Conservation (phyloP, 371 early-diverging fungal species). For the Batkoa obscura region DNA sequence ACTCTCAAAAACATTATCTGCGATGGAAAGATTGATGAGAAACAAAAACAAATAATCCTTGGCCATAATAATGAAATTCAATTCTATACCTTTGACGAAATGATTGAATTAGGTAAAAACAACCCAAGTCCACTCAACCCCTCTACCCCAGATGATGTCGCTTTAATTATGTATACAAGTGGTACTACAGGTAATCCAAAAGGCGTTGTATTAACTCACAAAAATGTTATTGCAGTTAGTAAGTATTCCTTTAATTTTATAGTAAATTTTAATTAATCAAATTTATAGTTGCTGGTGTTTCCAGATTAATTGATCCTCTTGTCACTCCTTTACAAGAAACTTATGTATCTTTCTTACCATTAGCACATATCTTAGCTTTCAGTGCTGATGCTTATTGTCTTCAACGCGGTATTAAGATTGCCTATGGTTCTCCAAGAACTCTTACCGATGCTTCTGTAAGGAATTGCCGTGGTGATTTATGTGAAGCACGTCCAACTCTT, state of each 20-base stretch:
- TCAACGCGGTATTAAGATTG: conserved; percentile 56
- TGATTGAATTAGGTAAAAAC: conserved; percentile 35
- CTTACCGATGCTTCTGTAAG: conserved; percentile 78
- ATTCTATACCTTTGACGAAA: conserved; percentile 29
- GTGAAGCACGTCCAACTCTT: conserved; percentile 76
- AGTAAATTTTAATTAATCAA: background rate
- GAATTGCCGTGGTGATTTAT: conserved; percentile 84
- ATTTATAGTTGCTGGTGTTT: background rate
- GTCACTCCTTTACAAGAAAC: conserved; percentile 29
- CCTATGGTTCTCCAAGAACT: conserved; percentile 72
- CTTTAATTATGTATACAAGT: conserved; percentile 92
- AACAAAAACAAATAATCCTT: background rate
- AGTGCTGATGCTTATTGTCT: conserved; percentile 54
- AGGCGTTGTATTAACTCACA: conserved; percentile 70
- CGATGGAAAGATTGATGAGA: conserved; percentile 19
- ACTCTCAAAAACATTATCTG: conserved; percentile 54
- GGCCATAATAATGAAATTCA: conserved; percentile 16
- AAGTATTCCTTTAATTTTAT: conserved; percentile 10
- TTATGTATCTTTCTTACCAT: conserved; percentile 67
- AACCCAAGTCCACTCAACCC: conserved; percentile 31
- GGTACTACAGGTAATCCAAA: conserved; percentile 86
- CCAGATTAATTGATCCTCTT: background rate
- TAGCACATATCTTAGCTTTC: conserved; percentile 84
- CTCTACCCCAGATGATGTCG: conserved; percentile 54
- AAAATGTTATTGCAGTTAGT: conserved; percentile 56